Conservation (phyloP, 192 early-diverging fungal species). For the Coemansia aciculifera region DNA sequence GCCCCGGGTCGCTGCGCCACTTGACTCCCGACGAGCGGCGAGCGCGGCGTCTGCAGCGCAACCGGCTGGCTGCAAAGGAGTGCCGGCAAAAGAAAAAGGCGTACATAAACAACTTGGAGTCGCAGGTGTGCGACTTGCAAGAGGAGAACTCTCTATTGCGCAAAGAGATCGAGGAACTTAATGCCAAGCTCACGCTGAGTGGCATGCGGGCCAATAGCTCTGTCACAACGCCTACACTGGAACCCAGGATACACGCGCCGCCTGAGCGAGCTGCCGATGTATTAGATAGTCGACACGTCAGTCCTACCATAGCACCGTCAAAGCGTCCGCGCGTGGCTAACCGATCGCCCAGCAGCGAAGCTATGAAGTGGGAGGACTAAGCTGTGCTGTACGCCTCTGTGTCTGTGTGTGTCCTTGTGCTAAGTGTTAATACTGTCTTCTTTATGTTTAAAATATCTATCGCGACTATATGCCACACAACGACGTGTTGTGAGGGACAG, state of each 20-base stretch:
- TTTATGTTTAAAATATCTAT: neutral
- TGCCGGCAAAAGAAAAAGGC: slow-evolving; percentile 83
- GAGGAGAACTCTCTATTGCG: slow-evolving; percentile 64
- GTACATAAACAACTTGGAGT: slow-evolving; percentile 72
- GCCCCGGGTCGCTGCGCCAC: slow-evolving; percentile 49
- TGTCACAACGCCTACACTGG: slow-evolving; percentile 31
- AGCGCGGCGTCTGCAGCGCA: slow-evolving; percentile 71
- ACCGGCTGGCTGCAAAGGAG: slow-evolving; percentile 80
- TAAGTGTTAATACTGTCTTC: neutral
- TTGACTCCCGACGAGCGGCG: slow-evolving; percentile 71
- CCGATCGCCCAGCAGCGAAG: slow-evolving; percentile 21
- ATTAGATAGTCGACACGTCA: neutral
- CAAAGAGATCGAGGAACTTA: slow-evolving; percentile 71
- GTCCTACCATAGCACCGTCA: slow-evolving; percentile 22
- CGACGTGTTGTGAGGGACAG: neutral
- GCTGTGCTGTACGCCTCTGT: neutral
- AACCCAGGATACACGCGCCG: neutral
- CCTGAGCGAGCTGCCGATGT: neutral
- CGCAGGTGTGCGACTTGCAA: slow-evolving; percentile 61
- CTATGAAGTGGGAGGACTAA: slow-evolving; percentile 11
- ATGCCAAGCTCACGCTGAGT: slow-evolving; percentile 64
- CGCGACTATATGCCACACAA: neutral
- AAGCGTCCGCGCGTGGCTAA: slow-evolving; percentile 37
- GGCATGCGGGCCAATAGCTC: slow-evolving; percentile 53
- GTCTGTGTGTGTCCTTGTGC: neutral